Evolutionary conservation across 345 rosid species (phyloP), one percentile per base, ranked within the genome.

Genomic region (Eucalyptus fibrosa): DNA sequence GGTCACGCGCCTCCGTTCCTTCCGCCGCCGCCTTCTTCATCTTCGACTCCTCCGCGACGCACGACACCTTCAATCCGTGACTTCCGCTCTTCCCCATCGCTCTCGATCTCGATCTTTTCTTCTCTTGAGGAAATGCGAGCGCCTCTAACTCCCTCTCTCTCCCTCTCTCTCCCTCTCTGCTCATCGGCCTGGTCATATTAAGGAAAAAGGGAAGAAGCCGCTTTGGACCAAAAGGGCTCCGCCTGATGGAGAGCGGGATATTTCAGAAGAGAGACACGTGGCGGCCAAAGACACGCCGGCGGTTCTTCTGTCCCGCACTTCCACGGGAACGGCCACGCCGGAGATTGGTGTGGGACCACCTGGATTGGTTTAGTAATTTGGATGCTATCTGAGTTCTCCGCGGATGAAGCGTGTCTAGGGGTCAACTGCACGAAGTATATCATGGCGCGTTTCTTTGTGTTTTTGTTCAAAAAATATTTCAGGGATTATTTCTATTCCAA

Each of bases 401-500:
- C 0, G 59, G 59, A 53, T 4, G 59, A 53, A 53, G 59, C 59
- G 59, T 53, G 59, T 53, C 6, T 3, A 9, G 62, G 62, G 3
- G 30, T 23, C 62, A 24, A 0, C 7, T 0, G 6, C 32, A 24
- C 4, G n/a, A 60, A 60, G 14, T 56, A 26, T 28, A 60, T 14
- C 14, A 65, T 2, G 45, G 2, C 3, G 45, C 45, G 45, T 44
- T 44, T 44, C 10, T 44, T 44, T 44, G 10, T 8, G 0, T 44
- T 44, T 44, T 1, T 44, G 1, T 44, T 44, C 45, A 44, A 44
- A 44, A 44, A 44, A 44, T 44, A 8, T 44, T 44, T 8, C 1
- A 2, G 2, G 2, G 45, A 44, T 44, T 44, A 44, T 44, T 44
- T 44, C 1, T 8, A 3, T 44, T 44, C 0, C 3, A 9, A 2